These are phyloP conservation scores for Colletotrichum scovillei DNA, from an alignment of 2,329 filamentous ascomycete genomes.

Conservation along the genomic window DNA sequence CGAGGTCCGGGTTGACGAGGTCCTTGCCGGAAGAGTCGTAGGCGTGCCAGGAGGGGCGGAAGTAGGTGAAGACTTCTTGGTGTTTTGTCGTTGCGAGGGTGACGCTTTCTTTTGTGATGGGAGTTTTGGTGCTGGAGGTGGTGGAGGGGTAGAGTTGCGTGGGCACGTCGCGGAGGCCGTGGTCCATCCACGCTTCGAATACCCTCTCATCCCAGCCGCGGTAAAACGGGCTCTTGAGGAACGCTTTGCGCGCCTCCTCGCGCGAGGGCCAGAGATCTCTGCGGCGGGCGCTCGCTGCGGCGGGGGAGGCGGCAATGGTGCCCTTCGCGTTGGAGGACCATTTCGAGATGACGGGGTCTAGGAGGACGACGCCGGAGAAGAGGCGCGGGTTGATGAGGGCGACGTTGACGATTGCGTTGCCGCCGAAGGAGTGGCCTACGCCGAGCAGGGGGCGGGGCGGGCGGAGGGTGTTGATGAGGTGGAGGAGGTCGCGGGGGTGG, in stretches of 20 bases:
- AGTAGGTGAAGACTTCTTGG: slow-evolving; percentile 86
- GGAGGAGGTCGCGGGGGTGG: slow-evolving; percentile 83
- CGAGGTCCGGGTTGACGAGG: slow-evolving; percentile 51
- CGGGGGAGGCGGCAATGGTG: slow-evolving; percentile 51
- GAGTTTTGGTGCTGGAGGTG: slow-evolving; percentile 34
- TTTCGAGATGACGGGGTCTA: slow-evolving; percentile 84
- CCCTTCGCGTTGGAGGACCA: slow-evolving; percentile 51
- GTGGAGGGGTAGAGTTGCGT: slow-evolving; percentile 66
- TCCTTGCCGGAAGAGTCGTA: slow-evolving; percentile 49
- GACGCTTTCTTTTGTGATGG: slow-evolving; percentile 55
- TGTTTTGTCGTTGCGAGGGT: slow-evolving; percentile 87
- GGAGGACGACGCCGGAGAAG: slow-evolving; percentile 77
- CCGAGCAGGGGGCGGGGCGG: slow-evolving; percentile 84
- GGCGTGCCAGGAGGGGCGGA: slow-evolving; percentile 68
- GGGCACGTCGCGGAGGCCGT: slow-evolving; percentile 81
- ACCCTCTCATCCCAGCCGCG: slow-evolving; percentile 84
- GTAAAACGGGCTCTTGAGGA: slow-evolving; percentile 81
- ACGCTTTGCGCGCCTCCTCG: slow-evolving; percentile 72
- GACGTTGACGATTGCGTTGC: slow-evolving; percentile 76
- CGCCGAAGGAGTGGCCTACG: slow-evolving; percentile 91
- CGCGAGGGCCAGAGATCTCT: slow-evolving; percentile 87
- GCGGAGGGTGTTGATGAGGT: slow-evolving; percentile 87
- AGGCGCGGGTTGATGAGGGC: slow-evolving; percentile 84
- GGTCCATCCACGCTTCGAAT: slow-evolving; percentile 76
- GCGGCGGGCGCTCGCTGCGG: slow-evolving; percentile 74